Evolutionary conservation across 2,329 filamentous ascomycete genomes (phyloP).

Genomic region (Botryotinia narcissicola): DNA sequence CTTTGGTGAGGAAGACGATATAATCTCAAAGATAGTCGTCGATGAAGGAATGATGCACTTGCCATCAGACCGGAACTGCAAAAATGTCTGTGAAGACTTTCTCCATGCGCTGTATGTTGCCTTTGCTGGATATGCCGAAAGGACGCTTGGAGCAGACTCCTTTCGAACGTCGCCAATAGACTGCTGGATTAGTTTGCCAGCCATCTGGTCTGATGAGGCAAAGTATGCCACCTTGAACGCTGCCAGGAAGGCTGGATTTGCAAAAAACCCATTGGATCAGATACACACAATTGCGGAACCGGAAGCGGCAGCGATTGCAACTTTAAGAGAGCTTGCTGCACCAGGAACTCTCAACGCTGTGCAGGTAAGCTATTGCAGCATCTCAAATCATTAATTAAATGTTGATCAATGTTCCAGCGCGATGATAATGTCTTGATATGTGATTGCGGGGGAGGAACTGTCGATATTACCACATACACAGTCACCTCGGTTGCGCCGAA

Average conservation of each 20-base stretch:
- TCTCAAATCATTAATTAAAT: background rate
- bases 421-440: background rate
- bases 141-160: background rate
- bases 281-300: constrained; percentile 33
- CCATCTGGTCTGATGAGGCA: constrained; percentile 32
- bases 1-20: constrained; percentile 22
- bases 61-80: constrained; percentile 22
- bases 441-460: constrained; percentile 8
- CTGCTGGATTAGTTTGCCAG: constrained; percentile 32
- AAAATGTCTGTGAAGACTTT: constrained; percentile 30
- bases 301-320: constrained; percentile 32
- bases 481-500: constrained; percentile 33
- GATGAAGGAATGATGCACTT: constrained; percentile 26
- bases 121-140: constrained; percentile 10
- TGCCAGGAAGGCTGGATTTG: constrained; percentile 30
- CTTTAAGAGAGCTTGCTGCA: constrained; percentile 24
- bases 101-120: constrained; percentile 24
- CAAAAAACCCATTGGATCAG: constrained; percentile 20
- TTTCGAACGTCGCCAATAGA: constrained; percentile 27
- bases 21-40: constrained; percentile 10
- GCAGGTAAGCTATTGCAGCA: constrained; percentile 18
- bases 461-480: constrained; percentile 24
- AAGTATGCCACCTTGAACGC: constrained; percentile 29
- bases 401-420: background rate
- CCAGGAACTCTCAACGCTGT: constrained; percentile 20